Evolutionary conservation across 164 flowering plant species (phyloP), one percentile per base, ranked within the genome.

Genomic region (Umbellularia californica): DNA sequence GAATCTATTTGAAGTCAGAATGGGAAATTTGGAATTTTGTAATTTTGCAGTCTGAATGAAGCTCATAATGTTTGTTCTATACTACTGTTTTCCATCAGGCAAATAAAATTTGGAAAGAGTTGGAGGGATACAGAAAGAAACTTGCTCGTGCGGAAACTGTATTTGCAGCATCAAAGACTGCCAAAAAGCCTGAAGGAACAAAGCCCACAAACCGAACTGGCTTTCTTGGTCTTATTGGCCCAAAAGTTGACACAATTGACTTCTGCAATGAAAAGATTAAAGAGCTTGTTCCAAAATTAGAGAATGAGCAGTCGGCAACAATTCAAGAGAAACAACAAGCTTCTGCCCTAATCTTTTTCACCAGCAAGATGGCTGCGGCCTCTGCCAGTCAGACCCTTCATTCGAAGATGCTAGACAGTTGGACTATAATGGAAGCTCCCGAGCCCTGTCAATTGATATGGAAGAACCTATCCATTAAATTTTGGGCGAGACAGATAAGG

Each of bases 401-500:
- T 81, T 86, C 92, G 23, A 88, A 71, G 55, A 85, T 83, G 79
- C 83, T 85, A 28, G 92, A 92, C 72, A 77, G 84, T 58, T 95
- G 99, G 99, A 92, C 88, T 1, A 89, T 89, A 27, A 73, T 35
- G 23, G 94, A 88, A 72, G 96, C 96, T 75, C 98, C 99, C 22
- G 96, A 95, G 72, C 83, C 97, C 33, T 85, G 94, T 12, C 90
- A 92, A 68, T 17, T 95, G 25, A 30, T 95, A 35, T 92, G 98
- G 97, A 72, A 67, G 3, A 95, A 93, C 82, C 92, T 90, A 23
- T 73, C 81, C 4, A 85, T 89, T 28, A 89, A 84, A 68, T 89
- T 81, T 51, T 93, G 84, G 65, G 70, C 58, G 72, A 87, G 99
- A 80, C 82, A 83, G 71, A 66, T 85, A n/a, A 81, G 99, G 24